phyloP scores from a whole-genome alignment of 345 rosid species.

The Tarenaya hassleriana region DNA sequence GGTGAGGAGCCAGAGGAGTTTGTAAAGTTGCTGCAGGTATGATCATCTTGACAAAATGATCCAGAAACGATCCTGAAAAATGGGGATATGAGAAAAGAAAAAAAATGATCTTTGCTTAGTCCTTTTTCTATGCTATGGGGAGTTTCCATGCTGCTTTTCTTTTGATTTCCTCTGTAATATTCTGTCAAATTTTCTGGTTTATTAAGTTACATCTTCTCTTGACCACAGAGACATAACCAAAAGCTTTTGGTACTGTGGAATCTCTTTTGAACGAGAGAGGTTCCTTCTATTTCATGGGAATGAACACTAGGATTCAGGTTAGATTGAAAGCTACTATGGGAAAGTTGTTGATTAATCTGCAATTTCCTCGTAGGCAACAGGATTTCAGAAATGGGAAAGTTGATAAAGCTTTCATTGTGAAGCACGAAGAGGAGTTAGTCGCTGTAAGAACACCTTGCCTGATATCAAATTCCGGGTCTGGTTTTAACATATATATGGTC shows the following conservation, averaged over 20 bases:
- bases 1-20: slow-evolving; percentile 91
- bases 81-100: background rate
- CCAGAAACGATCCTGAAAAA: background rate
- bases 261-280: slow-evolving; percentile 99
- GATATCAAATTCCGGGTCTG: background rate
- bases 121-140: background rate
- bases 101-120: background rate
- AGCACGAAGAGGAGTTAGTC: slow-evolving; percentile 82
- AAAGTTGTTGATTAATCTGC: slow-evolving; percentile 6
- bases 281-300: slow-evolving; percentile 97
- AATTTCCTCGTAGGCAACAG: slow-evolving; percentile 33
- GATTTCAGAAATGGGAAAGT: slow-evolving; percentile 93
- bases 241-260: slow-evolving; percentile 91
- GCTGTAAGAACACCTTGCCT: slow-evolving; percentile 40
- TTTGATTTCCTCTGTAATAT: background rate
- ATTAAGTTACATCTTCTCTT: slow-evolving; percentile 19
- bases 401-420: slow-evolving; percentile 92
- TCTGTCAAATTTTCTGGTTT: slow-evolving; percentile 14
- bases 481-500: no score
- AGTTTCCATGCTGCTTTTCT: slow-evolving; percentile 6
- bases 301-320: slow-evolving; percentile 99
- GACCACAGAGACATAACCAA: slow-evolving; percentile 82
- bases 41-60: slow-evolving; percentile 8
- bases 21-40: slow-evolving; percentile 92
- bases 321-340: background rate